phyloP scores from a whole-genome alignment of 768 basidiomycete species.

The Fomitopsis pulvina region DNA sequence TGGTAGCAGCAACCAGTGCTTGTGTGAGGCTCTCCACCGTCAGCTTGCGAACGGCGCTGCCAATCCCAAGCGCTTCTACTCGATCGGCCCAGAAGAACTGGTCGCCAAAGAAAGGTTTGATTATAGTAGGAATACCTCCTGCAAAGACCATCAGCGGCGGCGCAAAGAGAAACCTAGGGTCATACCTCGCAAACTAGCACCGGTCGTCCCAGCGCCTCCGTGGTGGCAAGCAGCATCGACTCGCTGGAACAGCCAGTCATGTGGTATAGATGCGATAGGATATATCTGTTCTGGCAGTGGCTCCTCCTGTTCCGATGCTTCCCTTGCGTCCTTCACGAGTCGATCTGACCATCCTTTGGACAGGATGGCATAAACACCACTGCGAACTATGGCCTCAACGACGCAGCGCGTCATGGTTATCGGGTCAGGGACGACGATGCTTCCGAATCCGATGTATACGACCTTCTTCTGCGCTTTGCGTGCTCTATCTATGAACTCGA shows the following conservation, averaged over 20 bases:
- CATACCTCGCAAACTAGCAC: conserved; percentile 86
- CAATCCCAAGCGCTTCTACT: conserved; percentile 93
- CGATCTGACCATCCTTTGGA: conserved; percentile 99
- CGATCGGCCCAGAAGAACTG: conserved; percentile 98
- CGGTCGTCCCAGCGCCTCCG: conserved; percentile 94
- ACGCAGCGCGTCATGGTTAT: conserved; percentile 88
- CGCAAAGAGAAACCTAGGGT: background rate
- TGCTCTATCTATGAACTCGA: conserved; percentile 79
- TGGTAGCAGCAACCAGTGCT: conserved; percentile 76
- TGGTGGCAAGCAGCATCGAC: conserved; percentile 99
- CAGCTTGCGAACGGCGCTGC: conserved; percentile 81
- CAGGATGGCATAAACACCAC: conserved; percentile 86
- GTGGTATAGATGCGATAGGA: conserved; percentile 79
- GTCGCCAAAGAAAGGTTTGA: conserved; percentile 97
- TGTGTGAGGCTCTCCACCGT: conserved; percentile 73
- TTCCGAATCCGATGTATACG: conserved; percentile 97
- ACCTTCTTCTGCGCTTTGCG: conserved; percentile 75
- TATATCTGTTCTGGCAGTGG: conserved; percentile 77
- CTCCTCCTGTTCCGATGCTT: conserved; percentile 57
- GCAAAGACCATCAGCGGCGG: conserved; percentile 2
- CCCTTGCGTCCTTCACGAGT: conserved; percentile 52
- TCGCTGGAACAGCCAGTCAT: conserved; percentile 91
- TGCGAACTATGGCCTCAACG: conserved; percentile 78
- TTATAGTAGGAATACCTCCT: conserved; percentile 94
- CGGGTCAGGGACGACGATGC: conserved; percentile 95